Evolutionary conservation across 108 stramenopile genomes (phyloP).

Genomic region (Chaetoceros tenuissimus): DNA sequence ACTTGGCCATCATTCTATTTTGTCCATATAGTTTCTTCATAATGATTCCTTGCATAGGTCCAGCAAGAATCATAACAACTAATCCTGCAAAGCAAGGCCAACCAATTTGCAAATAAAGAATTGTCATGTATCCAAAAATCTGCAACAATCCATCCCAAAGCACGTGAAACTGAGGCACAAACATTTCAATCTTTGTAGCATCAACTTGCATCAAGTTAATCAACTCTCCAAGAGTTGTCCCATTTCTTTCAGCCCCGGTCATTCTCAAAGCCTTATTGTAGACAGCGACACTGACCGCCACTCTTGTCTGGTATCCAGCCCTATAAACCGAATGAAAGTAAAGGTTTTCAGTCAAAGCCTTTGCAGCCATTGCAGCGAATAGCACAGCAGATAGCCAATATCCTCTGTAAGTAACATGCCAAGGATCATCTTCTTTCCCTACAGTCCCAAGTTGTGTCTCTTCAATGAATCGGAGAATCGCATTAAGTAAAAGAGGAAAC

Average conservation of each 20-base stretch:
- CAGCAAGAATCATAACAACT: constrained; percentile 53
- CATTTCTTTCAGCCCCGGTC: constrained; percentile 47
- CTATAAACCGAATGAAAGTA: constrained; percentile 62
- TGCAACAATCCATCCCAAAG: constrained; percentile 72
- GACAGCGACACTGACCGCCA: constrained; percentile 63
- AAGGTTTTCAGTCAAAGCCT: constrained; percentile 59
- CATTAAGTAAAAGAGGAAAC: constrained; percentile 57
- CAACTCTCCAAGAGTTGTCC: constrained; percentile 66
- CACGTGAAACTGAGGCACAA: constrained; percentile 58
- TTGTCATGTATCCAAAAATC: constrained; percentile 61
- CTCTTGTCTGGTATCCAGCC: constrained; percentile 17
- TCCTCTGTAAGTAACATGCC: constrained; percentile 40
- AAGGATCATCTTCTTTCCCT: constrained; percentile 23
- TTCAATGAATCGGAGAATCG: constrained; percentile 49
- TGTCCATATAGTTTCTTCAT: constrained; percentile 58
- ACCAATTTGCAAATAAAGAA: constrained; percentile 61
- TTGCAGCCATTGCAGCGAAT: constrained; percentile 41
- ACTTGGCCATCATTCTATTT: constrained; percentile 57
- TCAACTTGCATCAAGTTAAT: constrained; percentile 93
- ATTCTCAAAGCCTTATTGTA: constrained; percentile 83
- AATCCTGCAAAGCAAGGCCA: constrained; percentile 74
- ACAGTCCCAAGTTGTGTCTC: constrained; percentile 46
- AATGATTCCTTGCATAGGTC: constrained; percentile 56
- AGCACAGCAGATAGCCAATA: constrained; percentile 61
- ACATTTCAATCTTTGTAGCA: constrained; percentile 71